phyloP scores from a whole-genome alignment of 2,329 filamentous ascomycete genomes.

The Zasmidium cellare region DNA sequence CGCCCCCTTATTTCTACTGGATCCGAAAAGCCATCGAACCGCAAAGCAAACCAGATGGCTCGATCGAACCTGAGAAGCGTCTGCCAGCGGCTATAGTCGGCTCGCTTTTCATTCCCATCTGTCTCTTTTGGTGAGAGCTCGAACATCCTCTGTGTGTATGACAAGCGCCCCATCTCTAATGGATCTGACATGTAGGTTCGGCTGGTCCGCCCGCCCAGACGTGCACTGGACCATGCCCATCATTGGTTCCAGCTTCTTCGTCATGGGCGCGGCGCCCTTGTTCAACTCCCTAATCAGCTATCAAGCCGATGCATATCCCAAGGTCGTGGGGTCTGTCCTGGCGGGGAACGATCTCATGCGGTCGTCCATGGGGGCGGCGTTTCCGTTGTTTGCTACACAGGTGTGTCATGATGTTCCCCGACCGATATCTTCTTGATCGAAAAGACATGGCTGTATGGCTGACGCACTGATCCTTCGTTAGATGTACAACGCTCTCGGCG shows the following conservation, averaged over 20 bases:
- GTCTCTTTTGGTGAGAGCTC: constrained; percentile 38
- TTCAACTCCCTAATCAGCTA: constrained; percentile 48
- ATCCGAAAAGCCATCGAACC: constrained; percentile 37
- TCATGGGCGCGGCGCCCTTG: constrained; percentile 40
- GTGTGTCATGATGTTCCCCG: background rate
- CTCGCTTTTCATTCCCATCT: constrained; percentile 39
- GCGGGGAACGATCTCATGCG: constrained; percentile 45
- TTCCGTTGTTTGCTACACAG: constrained; percentile 38
- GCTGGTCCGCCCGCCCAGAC: constrained; percentile 33
- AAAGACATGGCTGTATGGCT: no score
- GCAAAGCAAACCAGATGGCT: constrained; percentile 38
- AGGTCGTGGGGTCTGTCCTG: constrained; percentile 41
- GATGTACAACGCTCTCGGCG: constrained; percentile 27
- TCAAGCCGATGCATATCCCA: constrained; percentile 37
- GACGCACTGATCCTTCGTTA: no score
- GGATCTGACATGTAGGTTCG: constrained; percentile 35
- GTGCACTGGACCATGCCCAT: constrained; percentile 42
- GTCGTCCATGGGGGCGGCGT: constrained; percentile 39
- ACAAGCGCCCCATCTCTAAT: no score
- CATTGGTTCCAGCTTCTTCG: constrained; percentile 33
- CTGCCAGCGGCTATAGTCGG: constrained; percentile 37
- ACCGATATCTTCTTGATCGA: no score
- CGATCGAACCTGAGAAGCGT: constrained; percentile 39
- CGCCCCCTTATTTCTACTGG: constrained; percentile 39
- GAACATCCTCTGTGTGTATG: no score